A percentile compares a stretch with the other conserved stretches of the same genome.
Evolutionary conservation across 306 rosid species (phyloP).

Genomic region (Trichosanthes cucumerina): DNA sequence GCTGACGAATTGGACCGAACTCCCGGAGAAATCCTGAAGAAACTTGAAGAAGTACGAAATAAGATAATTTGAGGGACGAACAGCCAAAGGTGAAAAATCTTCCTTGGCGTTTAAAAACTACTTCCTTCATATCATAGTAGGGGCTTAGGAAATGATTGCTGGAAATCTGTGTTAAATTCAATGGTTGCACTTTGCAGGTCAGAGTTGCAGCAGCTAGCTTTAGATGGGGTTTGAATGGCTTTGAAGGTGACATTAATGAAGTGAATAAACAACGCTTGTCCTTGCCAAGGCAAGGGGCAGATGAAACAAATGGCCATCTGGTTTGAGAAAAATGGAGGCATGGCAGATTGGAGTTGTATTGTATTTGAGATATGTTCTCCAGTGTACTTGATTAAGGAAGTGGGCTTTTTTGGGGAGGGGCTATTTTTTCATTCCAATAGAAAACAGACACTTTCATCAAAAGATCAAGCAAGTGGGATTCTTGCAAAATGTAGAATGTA

Average conservation of each 20-base stretch:
- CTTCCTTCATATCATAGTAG: background rate
- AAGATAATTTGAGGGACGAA: slow-evolving; percentile 59
- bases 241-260: background rate
- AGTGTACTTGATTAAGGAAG: background rate
- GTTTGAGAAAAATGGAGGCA: background rate
- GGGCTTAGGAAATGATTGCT: background rate
- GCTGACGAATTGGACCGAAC: slow-evolving; percentile 93
- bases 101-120: background rate
- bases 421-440: background rate
- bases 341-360: background rate
- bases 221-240: background rate
- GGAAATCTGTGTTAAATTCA: background rate
- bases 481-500: slow-evolving; percentile 11
- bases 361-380: background rate
- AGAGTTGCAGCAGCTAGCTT: background rate
- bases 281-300: background rate
- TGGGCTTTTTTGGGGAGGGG: background rate
- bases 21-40: slow-evolving; percentile 89
- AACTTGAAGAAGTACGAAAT: slow-evolving; percentile 83
- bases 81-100: background rate
- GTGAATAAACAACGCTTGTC: background rate
- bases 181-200: background rate
- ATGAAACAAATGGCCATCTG: background rate
- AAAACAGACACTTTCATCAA: background rate
- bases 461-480: background rate